These are phyloP conservation scores for Funneliformis geosporum DNA, from an alignment of 192 early-diverging fungal genomes.

Conservation along the genomic window DNA sequence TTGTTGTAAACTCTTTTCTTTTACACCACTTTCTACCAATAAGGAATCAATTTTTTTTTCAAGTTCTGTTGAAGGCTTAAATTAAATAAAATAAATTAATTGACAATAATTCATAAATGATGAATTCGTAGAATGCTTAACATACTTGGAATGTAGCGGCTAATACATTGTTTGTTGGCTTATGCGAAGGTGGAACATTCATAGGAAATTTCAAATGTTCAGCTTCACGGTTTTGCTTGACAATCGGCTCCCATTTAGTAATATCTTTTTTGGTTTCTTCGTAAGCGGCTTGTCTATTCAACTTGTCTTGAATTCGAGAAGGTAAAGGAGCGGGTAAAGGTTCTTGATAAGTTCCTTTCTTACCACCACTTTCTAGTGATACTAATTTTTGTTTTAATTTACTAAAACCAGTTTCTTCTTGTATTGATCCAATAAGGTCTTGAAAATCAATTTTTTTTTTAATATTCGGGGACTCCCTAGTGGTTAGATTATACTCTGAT, in stretches of 20 bases:
- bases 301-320: conserved; percentile 77
- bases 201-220: conserved; percentile 81
- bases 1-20: conserved; percentile 76
- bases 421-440: conserved; percentile 73
- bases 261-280: conserved; percentile 80
- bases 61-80: conserved; percentile 59
- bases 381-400: conserved; percentile 65
- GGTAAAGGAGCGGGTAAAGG: conserved; percentile 77
- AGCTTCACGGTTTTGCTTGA: conserved; percentile 80
- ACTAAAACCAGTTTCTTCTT: conserved; percentile 63
- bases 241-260: conserved; percentile 79
- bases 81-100: neutral
- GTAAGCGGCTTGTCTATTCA: conserved; percentile 86
- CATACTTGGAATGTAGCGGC: conserved; percentile 61
- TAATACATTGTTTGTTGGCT: conserved; percentile 54
- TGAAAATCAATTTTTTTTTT: conserved; percentile 71
- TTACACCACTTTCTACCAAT: conserved; percentile 71
- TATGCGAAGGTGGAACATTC: conserved; percentile 40
- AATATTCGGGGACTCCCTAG: conserved; percentile 37
- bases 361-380: conserved; percentile 48
- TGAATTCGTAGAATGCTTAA: neutral
- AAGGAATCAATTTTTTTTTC: conserved; percentile 77
- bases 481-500: conserved; percentile 70
- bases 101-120: neutral
- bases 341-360: conserved; percentile 49